Conservation (phyloP, 2,329 filamentous ascomycete species). For the Diaporthe destruens region DNA sequence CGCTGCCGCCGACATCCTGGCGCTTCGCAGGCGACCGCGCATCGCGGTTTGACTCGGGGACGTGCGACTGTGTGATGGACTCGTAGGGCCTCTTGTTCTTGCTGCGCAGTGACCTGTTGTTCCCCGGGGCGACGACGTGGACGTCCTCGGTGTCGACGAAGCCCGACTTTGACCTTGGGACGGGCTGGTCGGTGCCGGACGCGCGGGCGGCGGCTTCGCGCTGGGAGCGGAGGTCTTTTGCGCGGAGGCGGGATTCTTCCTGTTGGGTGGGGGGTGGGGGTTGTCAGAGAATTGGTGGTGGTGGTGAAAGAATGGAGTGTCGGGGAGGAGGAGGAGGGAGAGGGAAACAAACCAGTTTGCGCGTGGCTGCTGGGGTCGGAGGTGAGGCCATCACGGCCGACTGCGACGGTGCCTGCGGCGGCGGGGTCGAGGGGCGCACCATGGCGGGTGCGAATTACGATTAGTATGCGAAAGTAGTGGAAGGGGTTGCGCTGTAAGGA, state of each 20-base stretch:
- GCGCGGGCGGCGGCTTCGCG: slow-evolving; percentile 73
- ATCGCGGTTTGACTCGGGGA: slow-evolving; percentile 76
- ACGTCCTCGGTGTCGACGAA: slow-evolving; percentile 79
- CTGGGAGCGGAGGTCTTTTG: slow-evolving; percentile 86
- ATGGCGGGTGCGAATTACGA: slow-evolving; percentile 48
- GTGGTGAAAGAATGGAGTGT: too few species aligned
- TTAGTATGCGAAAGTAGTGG: neutral
- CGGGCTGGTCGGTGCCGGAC: slow-evolving; percentile 55
- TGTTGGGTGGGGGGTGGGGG: slow-evolving; percentile 52
- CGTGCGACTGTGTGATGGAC: slow-evolving; percentile 67
- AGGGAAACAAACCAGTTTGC: slow-evolving; percentile 43
- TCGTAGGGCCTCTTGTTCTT: slow-evolving; percentile 77
- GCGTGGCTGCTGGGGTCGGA: slow-evolving; percentile 66
- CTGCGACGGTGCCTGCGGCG: slow-evolving; percentile 50
- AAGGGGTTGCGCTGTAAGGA: neutral
- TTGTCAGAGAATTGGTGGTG: too few species aligned
- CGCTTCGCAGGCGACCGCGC: slow-evolving; percentile 65
- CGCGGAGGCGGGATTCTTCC: slow-evolving; percentile 89
- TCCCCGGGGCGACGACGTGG: slow-evolving; percentile 56
- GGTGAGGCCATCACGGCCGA: slow-evolving; percentile 54
- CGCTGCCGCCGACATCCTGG: slow-evolving; percentile 41
- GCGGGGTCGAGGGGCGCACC: slow-evolving; percentile 63
- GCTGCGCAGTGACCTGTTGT: slow-evolving; percentile 61
- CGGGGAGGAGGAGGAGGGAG: too few species aligned
- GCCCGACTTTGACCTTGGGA: slow-evolving; percentile 70